Conservation (phyloP, 768 basidiomycete genomes). For the Tricholomella constricta region DNA sequence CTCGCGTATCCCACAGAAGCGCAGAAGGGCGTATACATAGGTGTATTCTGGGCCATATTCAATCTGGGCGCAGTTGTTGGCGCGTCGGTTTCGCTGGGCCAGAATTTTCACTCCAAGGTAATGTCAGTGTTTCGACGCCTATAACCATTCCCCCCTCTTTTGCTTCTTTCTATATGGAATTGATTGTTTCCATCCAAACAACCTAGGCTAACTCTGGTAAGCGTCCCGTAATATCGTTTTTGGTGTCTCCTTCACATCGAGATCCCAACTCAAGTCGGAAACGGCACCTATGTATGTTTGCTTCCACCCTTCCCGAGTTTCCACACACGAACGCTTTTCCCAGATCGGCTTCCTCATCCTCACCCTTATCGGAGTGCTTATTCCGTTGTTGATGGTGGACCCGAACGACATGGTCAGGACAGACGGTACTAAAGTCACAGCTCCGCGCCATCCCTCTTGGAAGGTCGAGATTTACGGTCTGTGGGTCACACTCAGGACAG, state of each 20-base stretch:
- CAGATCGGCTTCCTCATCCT: constrained; percentile 79
- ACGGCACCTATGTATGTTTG: constrained; percentile 70
- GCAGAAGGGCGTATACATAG: constrained; percentile 78
- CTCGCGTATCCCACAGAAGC: constrained; percentile 79
- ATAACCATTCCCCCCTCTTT: constrained; percentile 5
- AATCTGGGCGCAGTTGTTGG: constrained; percentile 82
- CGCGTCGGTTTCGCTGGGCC: constrained; percentile 69
- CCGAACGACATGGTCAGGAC: constrained; percentile 73
- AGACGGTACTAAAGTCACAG: constrained; percentile 69
- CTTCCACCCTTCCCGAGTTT: background rate
- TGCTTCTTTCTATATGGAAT: background rate
- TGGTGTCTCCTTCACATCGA: background rate
- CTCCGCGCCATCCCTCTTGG: constrained; percentile 74
- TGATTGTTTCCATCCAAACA: background rate
- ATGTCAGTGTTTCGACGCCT: constrained; percentile 25
- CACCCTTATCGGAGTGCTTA: constrained; percentile 63
- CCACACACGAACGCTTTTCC: background rate
- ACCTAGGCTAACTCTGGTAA: constrained; percentile 42
- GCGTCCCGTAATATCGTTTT: constrained; percentile 12
- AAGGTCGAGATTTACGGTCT: constrained; percentile 72
- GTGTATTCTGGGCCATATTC: constrained; percentile 84
- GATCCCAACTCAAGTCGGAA: constrained; percentile 46
- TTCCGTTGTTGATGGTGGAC: constrained; percentile 72
- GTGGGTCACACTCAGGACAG: constrained; percentile 65
- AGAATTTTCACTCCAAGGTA: constrained; percentile 67